These are phyloP conservation scores for Coemansia sp. DNA, from an alignment of 192 early-diverging fungal genomes.

Conservation along the genomic window DNA sequence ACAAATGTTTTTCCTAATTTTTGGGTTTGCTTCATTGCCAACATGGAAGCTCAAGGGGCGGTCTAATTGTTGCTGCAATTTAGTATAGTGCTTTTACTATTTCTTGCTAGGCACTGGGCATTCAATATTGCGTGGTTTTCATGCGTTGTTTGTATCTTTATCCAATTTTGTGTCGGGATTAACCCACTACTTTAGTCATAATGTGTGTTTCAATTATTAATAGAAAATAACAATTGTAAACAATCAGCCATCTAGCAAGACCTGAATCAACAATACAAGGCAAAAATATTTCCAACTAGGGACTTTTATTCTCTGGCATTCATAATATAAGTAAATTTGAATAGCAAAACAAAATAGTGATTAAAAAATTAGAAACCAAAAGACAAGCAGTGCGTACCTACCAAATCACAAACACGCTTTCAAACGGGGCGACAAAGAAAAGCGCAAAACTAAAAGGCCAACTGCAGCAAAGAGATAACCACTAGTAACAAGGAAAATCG, in stretches of 20 bases:
- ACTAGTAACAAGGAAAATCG: conserved; percentile 24
- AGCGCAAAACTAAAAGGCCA: conserved; percentile 39
- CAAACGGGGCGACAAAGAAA: conserved; percentile 46
- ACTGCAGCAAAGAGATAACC: conserved; percentile 41
- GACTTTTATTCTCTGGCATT: not conserved
- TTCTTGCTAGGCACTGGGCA: not conserved
- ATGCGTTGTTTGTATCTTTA: not conserved
- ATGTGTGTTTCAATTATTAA: not conserved
- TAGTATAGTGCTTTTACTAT: not conserved
- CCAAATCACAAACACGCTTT: conserved; percentile 28
- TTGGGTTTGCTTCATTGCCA: not conserved
- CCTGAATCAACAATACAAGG: not conserved
- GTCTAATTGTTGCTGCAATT: not conserved
- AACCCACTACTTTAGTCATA: not conserved
- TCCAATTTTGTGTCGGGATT: not conserved
- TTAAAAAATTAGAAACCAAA: not conserved
- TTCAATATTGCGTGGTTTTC: conserved; percentile 3
- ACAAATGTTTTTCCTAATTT: conserved; percentile 2
- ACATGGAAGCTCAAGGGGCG: not conserved
- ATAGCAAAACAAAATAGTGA: not conserved
- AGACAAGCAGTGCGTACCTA: not conserved
- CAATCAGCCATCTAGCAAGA: not conserved
- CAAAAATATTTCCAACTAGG: not conserved
- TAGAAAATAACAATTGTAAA: not conserved
- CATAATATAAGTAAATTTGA: not conserved